Evolutionary conservation across 2,329 filamentous ascomycete species (phyloP).

Genomic region (Alternaria conjuncta): DNA sequence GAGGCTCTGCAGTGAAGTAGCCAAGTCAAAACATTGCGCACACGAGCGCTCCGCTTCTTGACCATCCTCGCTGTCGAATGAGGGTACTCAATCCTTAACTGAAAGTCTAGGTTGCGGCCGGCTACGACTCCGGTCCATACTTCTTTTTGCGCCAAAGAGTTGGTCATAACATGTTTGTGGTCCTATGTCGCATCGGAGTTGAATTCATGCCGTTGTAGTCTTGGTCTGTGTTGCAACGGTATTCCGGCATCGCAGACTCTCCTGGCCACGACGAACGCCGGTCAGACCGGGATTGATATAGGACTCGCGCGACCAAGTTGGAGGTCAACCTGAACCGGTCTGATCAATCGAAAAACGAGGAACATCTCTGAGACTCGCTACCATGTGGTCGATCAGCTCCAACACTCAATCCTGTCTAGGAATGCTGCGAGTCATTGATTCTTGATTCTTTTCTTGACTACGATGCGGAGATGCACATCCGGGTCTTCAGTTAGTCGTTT

Average conservation of each 20-base stretch:
- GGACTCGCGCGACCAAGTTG: background rate
- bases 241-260: background rate
- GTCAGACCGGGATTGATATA: background rate
- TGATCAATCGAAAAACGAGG: background rate
- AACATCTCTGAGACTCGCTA: background rate
- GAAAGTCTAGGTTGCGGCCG: background rate
- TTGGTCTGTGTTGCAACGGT: background rate
- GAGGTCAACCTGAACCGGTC: background rate
- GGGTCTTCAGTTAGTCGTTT: background rate
- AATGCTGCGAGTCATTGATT: background rate
- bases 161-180: background rate
- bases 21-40: background rate
- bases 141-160: background rate
- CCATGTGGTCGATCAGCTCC: background rate
- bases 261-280: background rate
- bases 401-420: background rate
- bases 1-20: background rate
- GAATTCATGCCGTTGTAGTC: background rate
- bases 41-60: background rate
- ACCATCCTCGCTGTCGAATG: background rate
- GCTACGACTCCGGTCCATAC: background rate
- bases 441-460: background rate
- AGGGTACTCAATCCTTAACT: background rate
- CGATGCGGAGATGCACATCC: background rate
- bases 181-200: background rate